Base-by-base conservation (phyloP, 208 protist species). In the Wallacemonas sp. region DNA sequence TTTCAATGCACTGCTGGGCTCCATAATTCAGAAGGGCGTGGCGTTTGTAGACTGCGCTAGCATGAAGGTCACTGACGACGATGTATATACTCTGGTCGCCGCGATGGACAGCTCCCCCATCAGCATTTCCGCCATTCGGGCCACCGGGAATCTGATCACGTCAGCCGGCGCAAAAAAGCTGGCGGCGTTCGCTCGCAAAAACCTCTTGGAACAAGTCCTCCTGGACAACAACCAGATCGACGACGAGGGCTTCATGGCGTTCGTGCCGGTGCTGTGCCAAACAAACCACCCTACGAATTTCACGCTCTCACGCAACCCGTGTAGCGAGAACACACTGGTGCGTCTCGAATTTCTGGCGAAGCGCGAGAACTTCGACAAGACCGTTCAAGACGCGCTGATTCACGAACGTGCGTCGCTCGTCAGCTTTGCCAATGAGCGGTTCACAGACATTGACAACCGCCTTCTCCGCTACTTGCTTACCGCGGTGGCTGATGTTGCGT, bases 151-250 rank as follows among this genome's bases (percentile, higher is more conserved):
- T 72, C 24, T 54, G 26, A 88, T 92, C 50, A 91, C 88, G 17
- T 78, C 71, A 12, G 62, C 59, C 27, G 76, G 85, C 13, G 71
- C 78, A 26, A 21, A 33, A n/a, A 39, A 34, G 27, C 72, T 94
- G 33, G 29, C 70, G 8, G 55, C 44, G 24, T 94, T 78, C 72
- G 32, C 91, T 52, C 26, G 41, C 29, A 79, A 71, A 21, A 61
- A 39, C 9, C 54, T 67, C 9, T 38, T 94, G 8, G 27, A 73
- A 19, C 76, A 91, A 34, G 60, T 94, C 1, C 41, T 86, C 8
- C 66, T 94, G 33, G 29, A 54, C 17, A 67, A 75, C 36, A 94
- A 94, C 58, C 39, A 83, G 50, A 92, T 94, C 63, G 77, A 74
- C 13, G 81, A 94, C 26, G 73, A 58, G 29, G 88, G 85, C 12